phyloP scores from a whole-genome alignment of 371 early-diverging fungal genomes.

The Thermomucor indicae-seudaticae region DNA sequence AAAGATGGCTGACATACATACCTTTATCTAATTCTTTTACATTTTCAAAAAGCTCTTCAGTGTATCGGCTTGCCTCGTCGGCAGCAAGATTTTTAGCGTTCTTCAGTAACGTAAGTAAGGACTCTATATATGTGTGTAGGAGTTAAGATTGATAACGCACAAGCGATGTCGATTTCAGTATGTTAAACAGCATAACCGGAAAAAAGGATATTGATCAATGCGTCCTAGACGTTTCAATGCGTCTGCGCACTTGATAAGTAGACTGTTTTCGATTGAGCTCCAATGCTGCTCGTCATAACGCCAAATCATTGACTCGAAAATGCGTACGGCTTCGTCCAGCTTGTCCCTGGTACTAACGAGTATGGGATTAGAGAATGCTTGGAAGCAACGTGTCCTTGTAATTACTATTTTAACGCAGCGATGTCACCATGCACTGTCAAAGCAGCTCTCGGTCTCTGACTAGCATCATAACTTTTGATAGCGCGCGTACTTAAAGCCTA shows the following conservation, averaged over 20 bases:
- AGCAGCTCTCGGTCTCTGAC: conserved; percentile 58
- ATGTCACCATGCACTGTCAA: conserved; percentile 70
- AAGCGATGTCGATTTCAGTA: too few relatives aligned
- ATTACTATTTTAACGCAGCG: conserved; percentile 76
- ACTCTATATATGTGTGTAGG: conserved; percentile 50
- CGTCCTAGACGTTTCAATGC: conserved; percentile 60
- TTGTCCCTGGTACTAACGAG: conserved; percentile 52
- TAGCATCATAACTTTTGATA: conserved; percentile 66
- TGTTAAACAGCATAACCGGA: conserved; percentile 5
- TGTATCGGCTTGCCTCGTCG: conserved; percentile 43
- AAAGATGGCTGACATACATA: conserved; percentile 3
- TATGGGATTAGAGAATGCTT: not conserved
- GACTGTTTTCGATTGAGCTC: conserved; percentile 63
- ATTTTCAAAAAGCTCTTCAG: conserved; percentile 51
- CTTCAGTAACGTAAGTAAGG: conserved; percentile 54
- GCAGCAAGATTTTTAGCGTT: conserved; percentile 43
- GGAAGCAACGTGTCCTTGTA: not conserved
- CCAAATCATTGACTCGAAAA: conserved; percentile 63
- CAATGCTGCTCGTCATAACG: conserved; percentile 67
- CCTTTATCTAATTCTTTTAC: conserved; percentile 41
- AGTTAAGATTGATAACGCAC: too few relatives aligned
- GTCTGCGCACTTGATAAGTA: conserved; percentile 70
- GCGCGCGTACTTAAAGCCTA: conserved; percentile 61
- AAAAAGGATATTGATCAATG: conserved; percentile 40
- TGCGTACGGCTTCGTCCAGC: conserved; percentile 63